Evolutionary conservation across 2,329 filamentous ascomycete species (phyloP).

Genomic region (Aspergillus sp.): DNA sequence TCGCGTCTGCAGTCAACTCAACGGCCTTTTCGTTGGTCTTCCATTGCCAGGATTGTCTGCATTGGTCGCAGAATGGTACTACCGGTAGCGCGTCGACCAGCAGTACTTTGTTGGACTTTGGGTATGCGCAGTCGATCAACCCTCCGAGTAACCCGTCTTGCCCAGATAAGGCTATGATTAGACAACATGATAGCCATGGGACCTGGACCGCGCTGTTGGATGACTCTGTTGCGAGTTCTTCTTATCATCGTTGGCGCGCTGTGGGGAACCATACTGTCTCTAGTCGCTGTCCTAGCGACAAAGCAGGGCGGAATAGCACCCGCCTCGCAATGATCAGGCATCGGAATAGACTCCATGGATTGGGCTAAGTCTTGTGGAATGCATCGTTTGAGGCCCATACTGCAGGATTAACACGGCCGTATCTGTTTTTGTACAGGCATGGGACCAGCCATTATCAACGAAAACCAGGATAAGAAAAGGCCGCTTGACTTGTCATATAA

Average conservation of each 20-base stretch:
- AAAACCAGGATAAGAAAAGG: too few relatives aligned
- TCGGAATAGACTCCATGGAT: too few relatives aligned
- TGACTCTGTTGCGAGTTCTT: neutral
- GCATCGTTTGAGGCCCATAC: too few relatives aligned
- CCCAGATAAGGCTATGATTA: neutral
- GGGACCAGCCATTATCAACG: too few relatives aligned
- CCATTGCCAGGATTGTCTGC: conserved; percentile 51
- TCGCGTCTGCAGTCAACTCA: conserved; percentile 50
- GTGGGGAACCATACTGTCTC: neutral
- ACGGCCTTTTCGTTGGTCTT: conserved; percentile 56
- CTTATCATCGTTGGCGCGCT: conserved; percentile 1
- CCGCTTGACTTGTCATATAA: too few relatives aligned
- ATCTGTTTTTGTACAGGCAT: too few relatives aligned
- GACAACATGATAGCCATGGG: conserved; percentile 1
- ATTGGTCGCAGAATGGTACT: conserved; percentile 44
- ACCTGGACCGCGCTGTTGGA: conserved; percentile 5
- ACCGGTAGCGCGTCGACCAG: conserved; percentile 39
- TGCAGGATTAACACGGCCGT: too few relatives aligned
- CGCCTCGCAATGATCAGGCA: too few relatives aligned
- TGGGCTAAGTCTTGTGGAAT: too few relatives aligned
- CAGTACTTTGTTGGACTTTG: conserved; percentile 40
- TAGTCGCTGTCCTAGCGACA: neutral
- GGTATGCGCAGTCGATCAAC: conserved; percentile 46
- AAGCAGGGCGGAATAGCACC: too few relatives aligned
- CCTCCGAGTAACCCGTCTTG: conserved; percentile 6